Base-by-base conservation (phyloP, 345 rosid species). In the Arabis hirsuta region DNA sequence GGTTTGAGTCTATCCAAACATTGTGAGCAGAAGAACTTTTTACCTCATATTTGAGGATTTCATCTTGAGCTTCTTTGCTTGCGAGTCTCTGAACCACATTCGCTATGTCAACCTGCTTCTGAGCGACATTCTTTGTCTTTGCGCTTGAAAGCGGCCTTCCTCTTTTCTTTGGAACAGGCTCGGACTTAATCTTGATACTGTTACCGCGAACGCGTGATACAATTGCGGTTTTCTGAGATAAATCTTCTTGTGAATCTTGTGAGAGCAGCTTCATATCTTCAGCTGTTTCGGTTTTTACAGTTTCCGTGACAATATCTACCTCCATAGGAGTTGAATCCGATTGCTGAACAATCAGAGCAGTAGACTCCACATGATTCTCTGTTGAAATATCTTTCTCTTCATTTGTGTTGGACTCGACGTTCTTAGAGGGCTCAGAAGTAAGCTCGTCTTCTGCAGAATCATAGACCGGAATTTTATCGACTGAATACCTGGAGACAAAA, bases 361-460 rank as follows among this genome's bases (percentile, higher is more conserved):
- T 61, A 31, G 86, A 81, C 14, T 81, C 86, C 48, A 74, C 29
- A 71, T 75, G 79, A 57, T 69, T 73, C 62, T 79, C 86, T 44
- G 57, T 55, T 31, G 64, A 9, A 6, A 77, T 45, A 45, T 82
- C 83, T 47, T 71, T 60, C 65, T 78, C 74, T 55, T 47, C 79
- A 52, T 65, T 57, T 38, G 73, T 59, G 67, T 65, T 78, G 70
- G 68, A 51, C 57, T 79, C 82, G 3, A 34, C 65, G 65, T 69
- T 72, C 82, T 84, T 89, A 34, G 65, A 71, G 19, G 85, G 82
- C 83, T 83, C 90, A 38, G 80, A 71, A 29, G 80, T 65, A 67
- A 91, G 94, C 80, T 91, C 97, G 77, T 95, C 98, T 87, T 95
- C 98, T 10, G 91, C 90, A 65, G 99, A 95, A 83, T 95, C 99